phyloP scores from a whole-genome alignment of 2,329 filamentous ascomycete species.

The Akanthomyces uredinophilus region DNA sequence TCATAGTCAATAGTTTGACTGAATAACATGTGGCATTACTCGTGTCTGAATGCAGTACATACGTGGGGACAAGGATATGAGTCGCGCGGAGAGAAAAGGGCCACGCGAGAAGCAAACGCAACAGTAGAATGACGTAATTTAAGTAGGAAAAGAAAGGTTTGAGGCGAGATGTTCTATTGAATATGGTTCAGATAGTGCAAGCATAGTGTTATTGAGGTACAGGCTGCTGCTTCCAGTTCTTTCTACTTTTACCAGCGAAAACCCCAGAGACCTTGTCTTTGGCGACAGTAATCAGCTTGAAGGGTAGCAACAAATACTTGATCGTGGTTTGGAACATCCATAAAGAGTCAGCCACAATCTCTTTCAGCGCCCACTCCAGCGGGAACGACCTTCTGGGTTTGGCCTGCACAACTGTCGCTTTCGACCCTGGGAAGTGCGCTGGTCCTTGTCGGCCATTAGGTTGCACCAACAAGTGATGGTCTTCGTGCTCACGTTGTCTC shows the following conservation, averaged over 20 bases:
- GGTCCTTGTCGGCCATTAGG: slow-evolving; percentile 21
- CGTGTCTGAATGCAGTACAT: too few relatives aligned
- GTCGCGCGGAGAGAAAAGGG: too few relatives aligned
- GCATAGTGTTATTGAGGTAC: neutral
- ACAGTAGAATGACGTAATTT: too few relatives aligned
- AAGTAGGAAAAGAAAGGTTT: neutral
- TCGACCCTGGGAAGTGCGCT: slow-evolving; percentile 24
- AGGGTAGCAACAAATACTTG: neutral
- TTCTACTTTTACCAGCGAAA: neutral
- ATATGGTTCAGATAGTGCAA: neutral
- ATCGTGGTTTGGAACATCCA: slow-evolving; percentile 4
- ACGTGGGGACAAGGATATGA: too few relatives aligned
- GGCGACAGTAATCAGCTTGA: neutral
- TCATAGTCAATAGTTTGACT: neutral
- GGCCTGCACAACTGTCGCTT: slow-evolving; percentile 20
- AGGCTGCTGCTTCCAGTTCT: neutral
- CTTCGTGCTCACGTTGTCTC: slow-evolving; percentile 23
- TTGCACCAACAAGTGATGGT: slow-evolving; percentile 24
- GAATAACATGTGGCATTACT: too few relatives aligned
- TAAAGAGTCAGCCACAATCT: slow-evolving; percentile 6
- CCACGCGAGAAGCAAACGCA: too few relatives aligned
- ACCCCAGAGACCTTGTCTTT: neutral
- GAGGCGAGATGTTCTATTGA: neutral
- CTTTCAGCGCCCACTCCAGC: slow-evolving; percentile 18
- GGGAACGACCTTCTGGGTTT: slow-evolving; percentile 20